These are phyloP conservation scores for Aspergillus novofumigatus DNA, from an alignment of 2,329 filamentous ascomycete genomes.

Conservation along the genomic window DNA sequence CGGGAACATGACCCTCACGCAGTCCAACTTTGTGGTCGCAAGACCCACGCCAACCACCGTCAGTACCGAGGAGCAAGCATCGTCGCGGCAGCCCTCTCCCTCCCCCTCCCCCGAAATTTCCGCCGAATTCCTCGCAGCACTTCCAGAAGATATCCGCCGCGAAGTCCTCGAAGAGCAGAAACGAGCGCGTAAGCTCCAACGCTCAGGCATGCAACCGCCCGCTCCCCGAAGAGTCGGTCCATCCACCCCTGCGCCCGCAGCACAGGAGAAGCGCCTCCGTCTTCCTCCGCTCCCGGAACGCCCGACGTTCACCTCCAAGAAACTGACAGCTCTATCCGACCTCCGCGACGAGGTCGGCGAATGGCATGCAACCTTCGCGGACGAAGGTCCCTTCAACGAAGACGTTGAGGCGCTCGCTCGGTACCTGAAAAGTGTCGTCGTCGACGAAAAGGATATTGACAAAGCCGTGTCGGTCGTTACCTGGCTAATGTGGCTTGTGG, in stretches of 20 bases:
- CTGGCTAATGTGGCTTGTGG: constrained; percentile 53
- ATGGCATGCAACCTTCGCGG: constrained; percentile 70
- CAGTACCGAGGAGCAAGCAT: constrained; percentile 10
- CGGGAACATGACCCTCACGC: constrained; percentile 59
- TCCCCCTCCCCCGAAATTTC: constrained; percentile 47
- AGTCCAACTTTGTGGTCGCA: constrained; percentile 65
- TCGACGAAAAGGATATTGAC: constrained; percentile 70
- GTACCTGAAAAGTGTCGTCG: constrained; percentile 69
- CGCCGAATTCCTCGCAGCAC: constrained; percentile 70
- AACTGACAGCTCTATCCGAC: constrained; percentile 55
- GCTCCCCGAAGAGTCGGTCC: constrained; percentile 18
- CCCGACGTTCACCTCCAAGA: constrained; percentile 60
- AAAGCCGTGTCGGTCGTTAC: constrained; percentile 67
- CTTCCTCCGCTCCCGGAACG: constrained; percentile 49
- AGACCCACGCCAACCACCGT: constrained; percentile 14
- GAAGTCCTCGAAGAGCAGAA: constrained; percentile 76
- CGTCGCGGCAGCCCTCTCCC: constrained; percentile 23
- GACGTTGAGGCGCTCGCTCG: constrained; percentile 71
- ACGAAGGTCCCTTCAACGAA: constrained; percentile 71
- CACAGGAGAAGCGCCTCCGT: constrained; percentile 23
- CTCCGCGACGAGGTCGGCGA: constrained; percentile 68
- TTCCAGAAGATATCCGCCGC: constrained; percentile 73
- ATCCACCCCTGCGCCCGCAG: constrained; percentile 10
- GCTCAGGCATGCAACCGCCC: constrained; percentile 47
- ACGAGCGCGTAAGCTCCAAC: constrained; percentile 56